Conservation (phyloP, 2,329 filamentous ascomycete genomes). For the Apiospora phragmitis region DNA sequence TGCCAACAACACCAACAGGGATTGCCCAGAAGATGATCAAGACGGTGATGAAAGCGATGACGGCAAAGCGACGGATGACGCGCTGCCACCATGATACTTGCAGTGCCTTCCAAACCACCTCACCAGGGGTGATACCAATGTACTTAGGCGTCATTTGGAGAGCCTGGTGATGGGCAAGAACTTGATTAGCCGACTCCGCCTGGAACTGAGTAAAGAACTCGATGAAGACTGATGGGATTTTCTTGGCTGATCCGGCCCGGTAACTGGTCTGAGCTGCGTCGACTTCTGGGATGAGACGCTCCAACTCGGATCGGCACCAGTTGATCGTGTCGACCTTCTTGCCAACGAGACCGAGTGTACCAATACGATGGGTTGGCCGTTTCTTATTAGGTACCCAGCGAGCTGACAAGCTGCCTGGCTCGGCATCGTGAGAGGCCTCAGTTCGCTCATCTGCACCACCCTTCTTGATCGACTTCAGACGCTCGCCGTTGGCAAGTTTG, state of each 20-base stretch:
- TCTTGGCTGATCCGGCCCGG: slow-evolving; percentile 61
- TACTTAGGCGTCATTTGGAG: slow-evolving; percentile 85
- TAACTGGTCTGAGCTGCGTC: slow-evolving; percentile 68
- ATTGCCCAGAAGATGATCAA: slow-evolving; percentile 86
- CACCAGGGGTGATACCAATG: slow-evolving; percentile 77
- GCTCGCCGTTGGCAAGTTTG: slow-evolving; percentile 71
- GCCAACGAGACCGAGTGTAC: slow-evolving; percentile 69
- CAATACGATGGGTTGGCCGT: slow-evolving; percentile 74
- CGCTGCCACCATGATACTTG: slow-evolving; percentile 85
- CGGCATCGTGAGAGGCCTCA: slow-evolving; percentile 57
- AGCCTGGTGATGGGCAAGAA: slow-evolving; percentile 81
- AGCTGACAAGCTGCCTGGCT: slow-evolving; percentile 70
- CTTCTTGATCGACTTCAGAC: slow-evolving; percentile 68
- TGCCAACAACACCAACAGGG: slow-evolving; percentile 75
- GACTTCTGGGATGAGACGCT: slow-evolving; percentile 71
- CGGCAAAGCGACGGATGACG: slow-evolving; percentile 68
- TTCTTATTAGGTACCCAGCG: slow-evolving; percentile 74
- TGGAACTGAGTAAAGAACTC: slow-evolving; percentile 83
- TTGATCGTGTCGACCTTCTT: slow-evolving; percentile 94
- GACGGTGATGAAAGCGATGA: slow-evolving; percentile 70
- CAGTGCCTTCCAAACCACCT: slow-evolving; percentile 87
- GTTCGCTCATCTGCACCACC: slow-evolving; percentile 44
- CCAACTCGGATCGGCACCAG: slow-evolving; percentile 79
- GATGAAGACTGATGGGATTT: slow-evolving; percentile 80
- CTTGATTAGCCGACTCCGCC: slow-evolving; percentile 85